Percentiles rank a stretch among this genome's conserved stretches.
phyloP scores from a whole-genome alignment of 1,284 basidiomycete species.

The Irpex sp. region DNA sequence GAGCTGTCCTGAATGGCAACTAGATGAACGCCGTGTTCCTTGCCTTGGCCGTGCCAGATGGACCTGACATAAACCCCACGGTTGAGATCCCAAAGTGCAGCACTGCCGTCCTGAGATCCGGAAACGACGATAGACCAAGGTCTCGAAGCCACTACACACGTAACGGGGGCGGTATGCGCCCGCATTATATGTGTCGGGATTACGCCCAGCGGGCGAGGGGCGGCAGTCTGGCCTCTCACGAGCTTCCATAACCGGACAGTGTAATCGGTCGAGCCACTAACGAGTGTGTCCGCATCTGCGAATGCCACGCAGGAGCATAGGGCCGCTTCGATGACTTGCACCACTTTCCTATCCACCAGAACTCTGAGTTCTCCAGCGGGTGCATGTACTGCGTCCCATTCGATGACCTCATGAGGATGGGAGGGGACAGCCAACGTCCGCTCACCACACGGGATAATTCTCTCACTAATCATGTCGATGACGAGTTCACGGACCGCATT shows the following conservation, averaged over 20 bases:
- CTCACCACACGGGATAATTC: constrained; percentile 60
- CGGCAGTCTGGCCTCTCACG: constrained; percentile 26
- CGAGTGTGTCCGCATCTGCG: constrained; percentile 64
- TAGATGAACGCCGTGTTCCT: constrained; percentile 53
- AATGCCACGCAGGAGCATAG: constrained; percentile 75
- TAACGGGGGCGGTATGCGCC: constrained; percentile 67
- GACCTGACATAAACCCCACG: constrained; percentile 73
- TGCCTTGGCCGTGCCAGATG: constrained; percentile 59
- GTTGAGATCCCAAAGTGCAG: constrained; percentile 91
- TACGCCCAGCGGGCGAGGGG: constrained; percentile 26
- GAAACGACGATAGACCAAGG: constrained; percentile 85
- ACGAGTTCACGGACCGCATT: constrained; percentile 48
- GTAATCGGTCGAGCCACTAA: constrained; percentile 76
- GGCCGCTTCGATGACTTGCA: constrained; percentile 73
- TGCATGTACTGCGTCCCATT: constrained; percentile 46
- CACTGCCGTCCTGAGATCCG: constrained; percentile 82
- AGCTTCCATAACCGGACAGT: constrained; percentile 80
- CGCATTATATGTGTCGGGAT: constrained; percentile 73
- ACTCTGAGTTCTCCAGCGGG: constrained; percentile 56
- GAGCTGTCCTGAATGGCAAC: constrained; percentile 84
- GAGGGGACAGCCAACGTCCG: constrained; percentile 60
- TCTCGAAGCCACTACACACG: constrained; percentile 72
- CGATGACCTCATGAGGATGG: constrained; percentile 63
- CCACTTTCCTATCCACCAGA: constrained; percentile 60
- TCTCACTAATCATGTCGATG: constrained; percentile 55